These are phyloP conservation scores for Ogataea haglerorum DNA, from an alignment of 805 yeast genomes.

Conservation along the genomic window DNA sequence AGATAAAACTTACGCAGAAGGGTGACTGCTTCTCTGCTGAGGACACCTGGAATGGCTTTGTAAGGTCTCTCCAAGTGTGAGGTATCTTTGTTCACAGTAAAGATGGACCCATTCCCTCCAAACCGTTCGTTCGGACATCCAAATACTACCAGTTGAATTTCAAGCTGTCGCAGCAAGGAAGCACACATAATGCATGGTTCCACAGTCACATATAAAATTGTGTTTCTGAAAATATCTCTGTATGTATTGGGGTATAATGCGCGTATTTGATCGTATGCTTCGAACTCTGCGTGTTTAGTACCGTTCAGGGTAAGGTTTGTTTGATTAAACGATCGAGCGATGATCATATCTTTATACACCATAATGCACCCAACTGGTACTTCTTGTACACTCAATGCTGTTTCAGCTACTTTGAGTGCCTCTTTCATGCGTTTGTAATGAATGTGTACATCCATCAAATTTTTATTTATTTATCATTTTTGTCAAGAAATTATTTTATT, in stretches of 20 bases:
- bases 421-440: constrained; percentile 44
- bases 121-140: constrained; percentile 95
- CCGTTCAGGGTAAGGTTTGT: constrained; percentile 86
- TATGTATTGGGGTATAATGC: constrained; percentile 28
- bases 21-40: constrained; percentile 78
- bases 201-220: constrained; percentile 85
- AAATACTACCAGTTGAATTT: constrained; percentile 69
- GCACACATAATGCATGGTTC: constrained; percentile 99
- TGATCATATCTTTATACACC: constrained; percentile 46
- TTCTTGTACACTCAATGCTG: constrained; percentile 64
- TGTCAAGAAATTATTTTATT: background rate
- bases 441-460: background rate
- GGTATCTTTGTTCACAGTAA: constrained; percentile 50
- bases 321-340: constrained; percentile 79
- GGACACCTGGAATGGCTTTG: constrained; percentile 69
- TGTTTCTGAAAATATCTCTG: constrained; percentile 43
- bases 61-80: constrained; percentile 38
- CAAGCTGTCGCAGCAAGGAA: constrained; percentile 77
- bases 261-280: constrained; percentile 62
- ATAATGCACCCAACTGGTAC: constrained; percentile 85
- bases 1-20: constrained; percentile 80
- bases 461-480: background rate
- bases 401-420: constrained; percentile 55
- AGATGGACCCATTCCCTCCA: constrained; percentile 93
- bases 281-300: constrained; percentile 88